phyloP scores from a whole-genome alignment of 2,329 filamentous ascomycete genomes.

The Fusarium oligoseptatum region DNA sequence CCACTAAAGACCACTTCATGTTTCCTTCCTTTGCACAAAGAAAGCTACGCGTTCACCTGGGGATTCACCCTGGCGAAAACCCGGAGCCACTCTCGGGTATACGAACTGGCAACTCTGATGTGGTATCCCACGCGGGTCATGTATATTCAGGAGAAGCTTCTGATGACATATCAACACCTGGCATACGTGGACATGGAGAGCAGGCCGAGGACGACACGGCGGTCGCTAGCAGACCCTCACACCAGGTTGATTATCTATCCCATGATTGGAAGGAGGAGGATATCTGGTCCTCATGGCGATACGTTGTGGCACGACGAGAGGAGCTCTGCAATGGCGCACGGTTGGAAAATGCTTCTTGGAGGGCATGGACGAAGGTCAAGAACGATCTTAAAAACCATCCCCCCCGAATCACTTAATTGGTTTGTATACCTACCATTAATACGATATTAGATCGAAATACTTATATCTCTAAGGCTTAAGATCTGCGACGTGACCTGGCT shows the following conservation, averaged over 20 bases:
- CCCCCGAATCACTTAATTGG: slow-evolving; percentile 95
- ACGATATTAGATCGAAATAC: slow-evolving; percentile 24
- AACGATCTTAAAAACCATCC: slow-evolving; percentile 87
- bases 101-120: too few species aligned
- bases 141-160: slow-evolving; percentile 59
- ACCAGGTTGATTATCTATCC: slow-evolving; percentile 95
- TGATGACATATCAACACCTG: slow-evolving; percentile 62
- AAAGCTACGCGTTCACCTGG: too few species aligned
- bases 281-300: slow-evolving; percentile 97
- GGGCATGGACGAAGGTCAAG: slow-evolving; percentile 95
- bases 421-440: slow-evolving; percentile 54
- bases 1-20: too few species aligned
- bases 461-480: slow-evolving; percentile 78
- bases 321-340: slow-evolving; percentile 85
- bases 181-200: slow-evolving; percentile 67
- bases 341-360: slow-evolving; percentile 96
- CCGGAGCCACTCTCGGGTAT: too few species aligned
- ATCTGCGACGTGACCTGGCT: slow-evolving; percentile 98
- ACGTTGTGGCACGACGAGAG: slow-evolving; percentile 84
- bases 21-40: too few species aligned
- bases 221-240: slow-evolving; percentile 79
- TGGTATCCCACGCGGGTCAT: slow-evolving; percentile 61
- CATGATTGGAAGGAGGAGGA: slow-evolving; percentile 96
- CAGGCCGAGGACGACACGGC: slow-evolving; percentile 85
- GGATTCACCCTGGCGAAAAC: too few species aligned